Conservation (phyloP, 2,329 filamentous ascomycete species). For the Dothistroma pini region DNA sequence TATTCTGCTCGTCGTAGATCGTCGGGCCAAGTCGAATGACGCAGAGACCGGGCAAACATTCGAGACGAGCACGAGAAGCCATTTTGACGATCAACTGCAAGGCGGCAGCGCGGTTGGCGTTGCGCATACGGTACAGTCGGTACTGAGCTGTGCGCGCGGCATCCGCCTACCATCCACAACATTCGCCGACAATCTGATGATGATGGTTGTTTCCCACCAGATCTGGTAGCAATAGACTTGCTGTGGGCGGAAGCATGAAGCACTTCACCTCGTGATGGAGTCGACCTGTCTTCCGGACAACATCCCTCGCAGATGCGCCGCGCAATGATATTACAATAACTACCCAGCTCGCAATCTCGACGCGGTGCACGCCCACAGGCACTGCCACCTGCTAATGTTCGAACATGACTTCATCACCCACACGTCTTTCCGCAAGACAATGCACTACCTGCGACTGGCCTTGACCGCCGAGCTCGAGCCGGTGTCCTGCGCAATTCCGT, state of each 20-base stretch:
- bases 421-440: neutral
- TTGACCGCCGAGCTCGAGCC: slow-evolving; percentile 22
- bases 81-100: slow-evolving; percentile 18
- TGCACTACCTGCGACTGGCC: slow-evolving; percentile 4
- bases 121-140: slow-evolving; percentile 13
- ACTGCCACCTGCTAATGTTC: slow-evolving; percentile 9
- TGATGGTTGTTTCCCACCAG: neutral
- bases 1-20: slow-evolving; percentile 6
- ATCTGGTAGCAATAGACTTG: neutral
- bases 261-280: neutral
- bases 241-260: neutral
- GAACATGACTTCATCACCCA: neutral
- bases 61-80: slow-evolving; percentile 17
- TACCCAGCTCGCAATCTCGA: neutral
- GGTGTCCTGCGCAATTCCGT: slow-evolving; percentile 18
- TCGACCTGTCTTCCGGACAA: slow-evolving; percentile 3
- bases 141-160: slow-evolving; percentile 15
- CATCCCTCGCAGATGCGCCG: neutral
- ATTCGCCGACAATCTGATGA: slow-evolving; percentile 9
- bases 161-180: slow-evolving; percentile 5
- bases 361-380: neutral
- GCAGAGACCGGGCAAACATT: slow-evolving; percentile 4
- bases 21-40: slow-evolving; percentile 13
- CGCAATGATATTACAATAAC: neutral
- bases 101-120: slow-evolving; percentile 15